These are phyloP conservation scores for Eremomyces bilateralis DNA, from an alignment of 495 filamentous ascomycete species.

Conservation along the genomic window DNA sequence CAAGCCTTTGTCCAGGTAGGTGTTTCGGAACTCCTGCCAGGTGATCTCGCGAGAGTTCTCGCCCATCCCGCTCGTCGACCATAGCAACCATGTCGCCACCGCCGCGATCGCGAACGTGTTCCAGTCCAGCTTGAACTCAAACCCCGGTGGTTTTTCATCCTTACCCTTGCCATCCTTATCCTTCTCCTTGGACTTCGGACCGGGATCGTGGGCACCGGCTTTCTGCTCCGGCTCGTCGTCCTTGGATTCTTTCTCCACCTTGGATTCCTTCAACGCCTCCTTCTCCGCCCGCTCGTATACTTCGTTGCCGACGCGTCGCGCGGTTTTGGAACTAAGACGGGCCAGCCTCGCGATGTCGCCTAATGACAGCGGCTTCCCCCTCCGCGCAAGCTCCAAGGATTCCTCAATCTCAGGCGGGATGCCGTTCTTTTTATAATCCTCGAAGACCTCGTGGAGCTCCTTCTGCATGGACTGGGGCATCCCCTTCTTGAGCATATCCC, in stretches of 20 bases:
- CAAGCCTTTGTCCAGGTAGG: constrained; percentile 85
- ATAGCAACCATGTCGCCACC: constrained; percentile 39
- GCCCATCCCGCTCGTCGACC: constrained; percentile 36
- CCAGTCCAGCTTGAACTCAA: constrained; percentile 31
- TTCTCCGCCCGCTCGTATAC: constrained; percentile 2
- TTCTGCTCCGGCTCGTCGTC: constrained; percentile 17
- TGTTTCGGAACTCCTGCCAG: constrained; percentile 85
- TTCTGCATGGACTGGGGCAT: constrained; percentile 24
- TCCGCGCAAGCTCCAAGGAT: constrained; percentile 22
- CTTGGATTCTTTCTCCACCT: constrained; percentile 2
- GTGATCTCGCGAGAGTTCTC: constrained; percentile 68
- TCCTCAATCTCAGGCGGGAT: constrained; percentile 29
- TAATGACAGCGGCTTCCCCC: constrained; percentile 23
- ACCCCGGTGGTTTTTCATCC: constrained; percentile 3
- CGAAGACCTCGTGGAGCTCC: constrained; percentile 21
- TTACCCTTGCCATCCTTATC: constrained; percentile 15
- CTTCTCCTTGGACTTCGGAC: constrained; percentile 17
- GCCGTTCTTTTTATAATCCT: constrained; percentile 27
- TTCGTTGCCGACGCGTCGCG: too few relatives aligned
- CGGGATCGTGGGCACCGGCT: constrained; percentile 16
- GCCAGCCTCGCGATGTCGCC: constrained; percentile 27
- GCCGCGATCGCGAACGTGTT: constrained; percentile 30
- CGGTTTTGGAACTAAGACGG: constrained; percentile 24
- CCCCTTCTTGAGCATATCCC: constrained; percentile 24
- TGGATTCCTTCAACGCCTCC: constrained; percentile 10